phyloP scores from a whole-genome alignment of 2,329 filamentous ascomycete genomes.

The Beauveria varroae region DNA sequence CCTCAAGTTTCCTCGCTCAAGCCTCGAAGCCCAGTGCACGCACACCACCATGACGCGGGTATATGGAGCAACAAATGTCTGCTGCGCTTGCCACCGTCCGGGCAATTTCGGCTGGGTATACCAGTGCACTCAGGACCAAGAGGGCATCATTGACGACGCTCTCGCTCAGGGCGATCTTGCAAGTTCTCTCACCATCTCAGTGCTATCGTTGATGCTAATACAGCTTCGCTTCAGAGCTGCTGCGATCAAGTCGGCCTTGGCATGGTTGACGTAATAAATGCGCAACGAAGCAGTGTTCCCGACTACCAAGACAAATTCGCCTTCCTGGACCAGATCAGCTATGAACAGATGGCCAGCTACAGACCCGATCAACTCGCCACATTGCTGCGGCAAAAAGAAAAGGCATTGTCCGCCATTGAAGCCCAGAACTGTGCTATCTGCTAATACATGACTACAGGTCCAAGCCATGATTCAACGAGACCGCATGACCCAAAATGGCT shows the following conservation, averaged over 20 bases:
- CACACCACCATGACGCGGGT: slow-evolving; percentile 62
- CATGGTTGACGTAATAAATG: slow-evolving; percentile 25
- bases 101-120: slow-evolving; percentile 66
- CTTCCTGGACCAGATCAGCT: slow-evolving; percentile 37
- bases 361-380: slow-evolving; percentile 37
- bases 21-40: slow-evolving; percentile 43
- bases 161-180: slow-evolving; percentile 18
- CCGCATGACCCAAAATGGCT: slow-evolving; percentile 18
- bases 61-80: slow-evolving; percentile 45
- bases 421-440: background rate
- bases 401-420: slow-evolving; percentile 28
- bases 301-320: slow-evolving; percentile 34
- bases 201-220: background rate
- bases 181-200: background rate
- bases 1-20: background rate
- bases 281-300: slow-evolving; percentile 32
- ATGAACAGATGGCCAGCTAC: slow-evolving; percentile 37
- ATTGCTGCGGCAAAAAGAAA: slow-evolving; percentile 42
- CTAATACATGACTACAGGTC: slow-evolving; percentile 21
- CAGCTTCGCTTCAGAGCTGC: slow-evolving; percentile 16
- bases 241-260: slow-evolving; percentile 25
- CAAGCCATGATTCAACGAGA: slow-evolving; percentile 24
- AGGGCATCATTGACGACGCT: slow-evolving; percentile 30
- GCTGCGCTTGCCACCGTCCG: slow-evolving; percentile 47
- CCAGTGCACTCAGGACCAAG: slow-evolving; percentile 59